Conservation (phyloP, 1,139 yeast species). For the Sugiyamaella grinbergsii region DNA sequence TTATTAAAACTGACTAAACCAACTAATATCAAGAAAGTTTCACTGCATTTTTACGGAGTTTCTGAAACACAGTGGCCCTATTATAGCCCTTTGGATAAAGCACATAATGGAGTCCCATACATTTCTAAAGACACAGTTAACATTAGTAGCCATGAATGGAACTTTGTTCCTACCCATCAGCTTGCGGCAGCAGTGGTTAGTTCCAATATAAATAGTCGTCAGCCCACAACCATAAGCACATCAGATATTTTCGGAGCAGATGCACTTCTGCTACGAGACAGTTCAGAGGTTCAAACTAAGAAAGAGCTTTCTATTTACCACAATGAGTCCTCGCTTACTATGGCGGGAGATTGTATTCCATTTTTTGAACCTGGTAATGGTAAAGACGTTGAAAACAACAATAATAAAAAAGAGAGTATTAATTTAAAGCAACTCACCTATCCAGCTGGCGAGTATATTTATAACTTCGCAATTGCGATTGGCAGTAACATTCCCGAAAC, state of each 20-base stretch:
- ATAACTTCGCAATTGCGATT: constrained; percentile 67
- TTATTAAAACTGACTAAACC: constrained; percentile 71
- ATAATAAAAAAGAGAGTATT: constrained; percentile 21
- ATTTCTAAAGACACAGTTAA: constrained; percentile 41
- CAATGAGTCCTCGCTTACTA: constrained; percentile 1
- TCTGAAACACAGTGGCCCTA: constrained; percentile 83
- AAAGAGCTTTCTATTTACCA: constrained; percentile 4
- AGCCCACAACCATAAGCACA: constrained; percentile 33
- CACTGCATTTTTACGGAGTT: constrained; percentile 63
- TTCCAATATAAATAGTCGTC: background rate
- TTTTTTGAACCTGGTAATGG: constrained; percentile 20
- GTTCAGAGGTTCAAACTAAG: background rate
- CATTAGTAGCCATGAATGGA: constrained; percentile 43
- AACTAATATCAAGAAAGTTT: constrained; percentile 64
- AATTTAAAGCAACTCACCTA: constrained; percentile 40
- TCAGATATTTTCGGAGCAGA: constrained; percentile 43
- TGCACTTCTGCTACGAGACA: constrained; percentile 33
- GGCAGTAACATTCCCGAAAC: constrained; percentile 76
- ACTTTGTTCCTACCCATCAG: constrained; percentile 30
- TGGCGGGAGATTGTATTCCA: constrained; percentile 17
- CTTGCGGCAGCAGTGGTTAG: background rate
- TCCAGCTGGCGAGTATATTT: constrained; percentile 79
- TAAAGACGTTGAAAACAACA: constrained; percentile 26
- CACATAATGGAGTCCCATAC: constrained; percentile 29
- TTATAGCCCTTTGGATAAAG: constrained; percentile 24